These are phyloP conservation scores for Diutina neorugosa DNA, from an alignment of 1,139 yeast species.

Conservation along the genomic window DNA sequence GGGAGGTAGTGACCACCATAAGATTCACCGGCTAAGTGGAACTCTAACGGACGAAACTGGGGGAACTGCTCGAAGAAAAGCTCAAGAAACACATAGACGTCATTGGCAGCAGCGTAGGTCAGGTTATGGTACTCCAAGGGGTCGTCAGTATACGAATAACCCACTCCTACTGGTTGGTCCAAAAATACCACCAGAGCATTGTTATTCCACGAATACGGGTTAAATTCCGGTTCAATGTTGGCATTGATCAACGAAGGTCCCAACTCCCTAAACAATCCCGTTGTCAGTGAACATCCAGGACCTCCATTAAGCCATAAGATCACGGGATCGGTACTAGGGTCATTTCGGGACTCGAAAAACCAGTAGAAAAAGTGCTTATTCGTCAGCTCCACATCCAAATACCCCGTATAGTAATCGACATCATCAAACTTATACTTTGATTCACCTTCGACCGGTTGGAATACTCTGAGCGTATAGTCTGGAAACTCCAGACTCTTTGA, in stretches of 20 bases:
- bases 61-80: slow-evolving; percentile 89
- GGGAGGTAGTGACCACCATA: slow-evolving; percentile 98
- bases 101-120: slow-evolving; percentile 85
- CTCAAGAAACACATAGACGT: slow-evolving; percentile 83
- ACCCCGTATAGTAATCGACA: slow-evolving; percentile 77
- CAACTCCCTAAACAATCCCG: slow-evolving; percentile 80
- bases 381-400: slow-evolving; percentile 71
- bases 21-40: slow-evolving; percentile 97
- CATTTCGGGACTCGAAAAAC: slow-evolving; percentile 86
- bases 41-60: slow-evolving; percentile 49
- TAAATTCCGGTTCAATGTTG: slow-evolving; percentile 56
- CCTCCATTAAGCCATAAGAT: slow-evolving; percentile 88
- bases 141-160: slow-evolving; percentile 55
- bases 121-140: slow-evolving; percentile 45
- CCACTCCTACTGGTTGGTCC: slow-evolving; percentile 93
- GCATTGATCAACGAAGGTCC: slow-evolving; percentile 72
- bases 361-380: slow-evolving; percentile 76
- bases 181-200: slow-evolving; percentile 85
- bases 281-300: slow-evolving; percentile 82
- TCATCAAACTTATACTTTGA: slow-evolving; percentile 33
- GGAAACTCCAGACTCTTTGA: neutral
- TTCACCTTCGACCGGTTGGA: neutral
- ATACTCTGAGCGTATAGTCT: neutral
- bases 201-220: slow-evolving; percentile 79
- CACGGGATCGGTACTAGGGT: slow-evolving; percentile 75